Conservation (phyloP, 192 early-diverging fungal species). For the Umbelopsis vinacea region DNA sequence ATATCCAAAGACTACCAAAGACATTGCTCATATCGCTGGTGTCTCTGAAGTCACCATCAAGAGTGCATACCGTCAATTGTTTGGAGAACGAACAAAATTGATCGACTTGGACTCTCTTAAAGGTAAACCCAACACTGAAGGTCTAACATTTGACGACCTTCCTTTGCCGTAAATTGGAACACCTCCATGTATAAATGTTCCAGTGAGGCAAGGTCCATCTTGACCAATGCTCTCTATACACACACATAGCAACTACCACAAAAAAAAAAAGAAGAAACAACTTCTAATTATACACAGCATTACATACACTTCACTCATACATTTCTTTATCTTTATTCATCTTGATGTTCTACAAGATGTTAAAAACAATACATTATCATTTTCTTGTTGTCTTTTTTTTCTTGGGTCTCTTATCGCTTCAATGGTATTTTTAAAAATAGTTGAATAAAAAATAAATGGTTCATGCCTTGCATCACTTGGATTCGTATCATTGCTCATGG, state of each 20-base stretch:
- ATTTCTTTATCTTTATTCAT: slow-evolving; percentile 1
- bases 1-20: slow-evolving; percentile 68
- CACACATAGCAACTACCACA: not conserved
- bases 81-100: slow-evolving; percentile 60
- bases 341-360: not conserved
- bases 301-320: not conserved
- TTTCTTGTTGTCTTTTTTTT: not conserved
- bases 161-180: slow-evolving; percentile 48
- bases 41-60: slow-evolving; percentile 95
- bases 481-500: not conserved
- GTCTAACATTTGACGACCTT: slow-evolving; percentile 44
- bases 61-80: slow-evolving; percentile 78
- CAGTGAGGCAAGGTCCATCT: no score
- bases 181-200: no score
- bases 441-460: not conserved
- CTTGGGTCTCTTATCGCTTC: not conserved
- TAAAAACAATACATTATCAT: no score
- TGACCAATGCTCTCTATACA: no score
- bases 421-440: not conserved
- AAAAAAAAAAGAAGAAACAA: no score
- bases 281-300: not conserved
- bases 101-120: slow-evolving; percentile 49
- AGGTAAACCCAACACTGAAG: slow-evolving; percentile 38
- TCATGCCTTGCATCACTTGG: not conserved
- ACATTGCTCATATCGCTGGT: slow-evolving; percentile 84